Evolutionary conservation across 2,329 filamentous ascomycete species (phyloP), one percentile per base, ranked within the genome.

Genomic region (Cryphonectria nitschkei): DNA sequence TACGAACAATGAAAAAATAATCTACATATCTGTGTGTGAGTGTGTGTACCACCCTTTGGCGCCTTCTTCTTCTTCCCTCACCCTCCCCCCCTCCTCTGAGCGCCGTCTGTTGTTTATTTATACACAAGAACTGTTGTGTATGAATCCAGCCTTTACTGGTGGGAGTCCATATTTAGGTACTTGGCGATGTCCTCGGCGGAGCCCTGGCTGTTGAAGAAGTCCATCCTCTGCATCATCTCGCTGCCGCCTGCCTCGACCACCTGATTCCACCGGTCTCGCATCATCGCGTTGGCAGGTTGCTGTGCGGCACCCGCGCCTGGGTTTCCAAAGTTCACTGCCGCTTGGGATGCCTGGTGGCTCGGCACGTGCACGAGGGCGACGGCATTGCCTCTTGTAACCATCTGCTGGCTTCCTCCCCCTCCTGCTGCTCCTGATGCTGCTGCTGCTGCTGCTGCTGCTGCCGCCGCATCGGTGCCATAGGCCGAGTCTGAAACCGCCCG

Each of bases 151-250:
- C 56, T 34, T 63, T 62, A 72, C 29, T 72, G 68, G 13, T 72
- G 68, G 13, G 68, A 64, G 9, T 68, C 71, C 68, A 72, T 72
- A 14, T 72, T 68, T 19, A 72, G 34, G 43, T 62, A 72, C 14
- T 66, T 72, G 39, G 56, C 39, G 19, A 72, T n/a, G 2, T 68
- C 65, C 32, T 72, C 67, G 22, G 67, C 68, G 19, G 66, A 63
- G 14, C 39, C 19, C 5, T 70, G 68, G n/a, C 41, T 46, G 58
- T 58, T 34, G 26, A 68, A 72, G 19, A 71, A 72, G n/a, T 52
- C 58, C 52, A 64, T 67, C 19, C 54, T 58, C 22, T 58, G 54
- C 52, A 72, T 70, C 56, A 65, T 63, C 26, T 52, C 65, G 1
- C 68, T 52, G 22, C 68, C 62, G 34, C 68, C 62, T 43, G 56